Evolutionary conservation across 139 green algal genomes (phyloP).

Genomic region (Chlamydomonas asymmetrica): DNA sequence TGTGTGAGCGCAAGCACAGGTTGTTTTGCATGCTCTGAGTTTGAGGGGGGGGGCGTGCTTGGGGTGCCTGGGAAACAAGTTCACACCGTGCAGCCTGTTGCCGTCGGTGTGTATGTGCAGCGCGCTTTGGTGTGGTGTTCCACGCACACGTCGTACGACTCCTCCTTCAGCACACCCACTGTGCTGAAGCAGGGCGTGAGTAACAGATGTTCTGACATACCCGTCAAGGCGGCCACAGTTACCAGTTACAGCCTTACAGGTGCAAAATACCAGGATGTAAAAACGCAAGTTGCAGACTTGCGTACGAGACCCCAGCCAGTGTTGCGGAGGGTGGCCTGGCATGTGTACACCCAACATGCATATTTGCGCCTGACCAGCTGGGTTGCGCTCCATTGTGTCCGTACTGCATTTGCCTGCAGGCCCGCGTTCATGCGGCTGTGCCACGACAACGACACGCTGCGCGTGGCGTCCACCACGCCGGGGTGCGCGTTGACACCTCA

Average conservation of each 20-base stretch:
- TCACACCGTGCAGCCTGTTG: not conserved
- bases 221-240: too few species aligned
- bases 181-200: too few species aligned
- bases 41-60: too few species aligned
- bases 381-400: not conserved
- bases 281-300: not conserved
- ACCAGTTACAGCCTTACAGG: not conserved
- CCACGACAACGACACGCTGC: constrained; percentile 27
- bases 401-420: not conserved
- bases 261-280: not conserved
- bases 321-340: not conserved
- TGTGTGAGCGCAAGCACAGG: not conserved
- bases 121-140: too few species aligned
- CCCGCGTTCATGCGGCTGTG: constrained; percentile 29
- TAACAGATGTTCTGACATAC: too few species aligned
- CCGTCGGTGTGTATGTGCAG: not conserved
- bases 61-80: too few species aligned
- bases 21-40: too few species aligned
- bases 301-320: not conserved
- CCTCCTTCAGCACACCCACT: too few species aligned
- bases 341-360: not conserved
- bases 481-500: constrained; percentile 8
- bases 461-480: not conserved
- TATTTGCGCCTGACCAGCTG: not conserved
- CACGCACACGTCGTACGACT: too few species aligned